Evolutionary conservation across 2,329 filamentous ascomycete genomes (phyloP), one percentile per base, ranked within the genome.

Genomic region (Phialophora expanda): DNA sequence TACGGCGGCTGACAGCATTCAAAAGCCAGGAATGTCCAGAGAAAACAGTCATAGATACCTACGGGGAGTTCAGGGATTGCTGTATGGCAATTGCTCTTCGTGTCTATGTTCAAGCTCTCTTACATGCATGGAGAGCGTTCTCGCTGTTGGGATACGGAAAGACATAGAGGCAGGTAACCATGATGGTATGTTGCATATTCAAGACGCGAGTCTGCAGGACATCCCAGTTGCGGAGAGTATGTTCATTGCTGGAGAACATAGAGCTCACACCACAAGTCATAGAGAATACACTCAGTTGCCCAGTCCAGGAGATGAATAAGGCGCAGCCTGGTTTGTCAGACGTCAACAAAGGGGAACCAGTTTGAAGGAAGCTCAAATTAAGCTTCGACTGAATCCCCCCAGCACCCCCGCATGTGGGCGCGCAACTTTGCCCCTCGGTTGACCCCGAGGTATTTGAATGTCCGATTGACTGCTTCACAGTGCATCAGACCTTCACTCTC

Each of bases 351-450:
- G 14, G 14, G 9, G 22, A 28, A 53, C 14, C n/a, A 17, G 24
- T 12, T 24, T 8, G n/a, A 34, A 55, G 28, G n/a, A 20, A 55
- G 53, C 53, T 55, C 28, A 12, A 55, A 34, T 55, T 55, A 55
- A 55, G n/a, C 24, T 55, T 55, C 24, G n/a, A 22, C 9, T 50
- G 20, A 14, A 14, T 22, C 20, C 12, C 26, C 26, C 7, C 26
- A 8, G n/a, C 9, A 22, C 22, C 22, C 48, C 48, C 48, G 14
- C 48, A 53, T 28, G 20, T 12, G 11, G 4, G 48, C 20, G 22
- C n/a, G 6, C 8, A 7, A 28, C 20, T n/a, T 28, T 28, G 3
- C 48, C 48, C 48, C 14, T 28, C 26, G 14, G 26, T 53, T 28
- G 24, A 51, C 17, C 48, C 48, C 1, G n/a, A 44, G 6, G n/a